Conservation (phyloP, 176 grass and related monocot species). For the Neostapfia colusana region DNA sequence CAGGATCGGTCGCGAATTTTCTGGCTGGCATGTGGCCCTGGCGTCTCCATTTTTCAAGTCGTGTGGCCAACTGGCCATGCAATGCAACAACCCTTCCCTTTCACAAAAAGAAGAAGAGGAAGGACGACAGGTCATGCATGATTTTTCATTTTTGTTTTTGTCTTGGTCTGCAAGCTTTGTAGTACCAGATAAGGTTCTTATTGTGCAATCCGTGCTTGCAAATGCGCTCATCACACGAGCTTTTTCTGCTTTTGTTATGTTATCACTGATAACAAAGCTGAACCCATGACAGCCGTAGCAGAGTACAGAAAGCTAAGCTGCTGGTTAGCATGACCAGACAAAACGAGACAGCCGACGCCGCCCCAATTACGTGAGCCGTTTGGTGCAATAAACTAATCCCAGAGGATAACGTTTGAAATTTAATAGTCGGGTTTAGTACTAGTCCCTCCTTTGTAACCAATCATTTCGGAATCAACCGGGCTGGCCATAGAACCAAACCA, state of each 20-base stretch:
- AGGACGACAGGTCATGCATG: neutral
- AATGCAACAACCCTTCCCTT: neutral
- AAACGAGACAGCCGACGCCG: constrained; percentile 15
- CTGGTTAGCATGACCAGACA: constrained; percentile 16
- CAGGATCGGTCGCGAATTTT: neutral
- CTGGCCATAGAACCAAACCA: neutral
- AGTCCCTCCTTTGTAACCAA: constrained; percentile 1
- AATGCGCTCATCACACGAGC: neutral
- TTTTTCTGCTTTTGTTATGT: neutral
- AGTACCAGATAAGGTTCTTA: constrained; percentile 9
- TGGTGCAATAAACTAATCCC: constrained; percentile 14
- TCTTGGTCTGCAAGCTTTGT: constrained; percentile 4
- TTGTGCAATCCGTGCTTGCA: neutral
- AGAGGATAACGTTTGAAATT: too few relatives aligned
- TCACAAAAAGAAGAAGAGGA: neutral
- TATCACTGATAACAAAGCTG: neutral
- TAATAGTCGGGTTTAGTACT: neutral
- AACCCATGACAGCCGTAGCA: neutral
- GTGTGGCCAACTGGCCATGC: neutral
- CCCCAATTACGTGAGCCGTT: constrained; percentile 14
- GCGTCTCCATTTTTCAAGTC: neutral
- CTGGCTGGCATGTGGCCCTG: neutral
- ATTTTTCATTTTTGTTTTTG: neutral
- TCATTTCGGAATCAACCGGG: constrained; percentile 11
- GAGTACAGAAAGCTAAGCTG: neutral